Evolutionary conservation across 768 basidiomycete genomes (phyloP).

Genomic region (Russula vinacea): DNA sequence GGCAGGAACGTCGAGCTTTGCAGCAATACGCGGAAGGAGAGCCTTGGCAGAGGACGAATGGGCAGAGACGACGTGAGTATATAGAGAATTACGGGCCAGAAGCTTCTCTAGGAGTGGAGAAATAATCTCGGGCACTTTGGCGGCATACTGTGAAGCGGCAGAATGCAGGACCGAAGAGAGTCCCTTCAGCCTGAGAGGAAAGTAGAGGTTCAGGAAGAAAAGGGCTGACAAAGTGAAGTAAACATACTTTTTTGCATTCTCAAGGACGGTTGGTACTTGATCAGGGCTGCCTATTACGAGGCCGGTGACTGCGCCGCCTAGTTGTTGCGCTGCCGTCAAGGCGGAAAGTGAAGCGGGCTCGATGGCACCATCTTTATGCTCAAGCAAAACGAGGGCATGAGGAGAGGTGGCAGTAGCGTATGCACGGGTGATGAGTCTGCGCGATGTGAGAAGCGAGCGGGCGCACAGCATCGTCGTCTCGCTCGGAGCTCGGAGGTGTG

Average conservation of each 20-base stretch:
- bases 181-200: constrained; percentile 55
- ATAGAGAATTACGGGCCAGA: constrained; percentile 58
- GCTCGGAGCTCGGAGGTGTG: not conserved
- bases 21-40: constrained; percentile 88
- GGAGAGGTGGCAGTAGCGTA: constrained; percentile 63
- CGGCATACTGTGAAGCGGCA: constrained; percentile 62
- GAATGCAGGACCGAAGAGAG: constrained; percentile 67
- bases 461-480: constrained; percentile 18
- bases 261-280: constrained; percentile 61
- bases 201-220: constrained; percentile 4
- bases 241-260: constrained; percentile 75
- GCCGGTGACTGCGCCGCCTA: constrained; percentile 84
- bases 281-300: constrained; percentile 68
- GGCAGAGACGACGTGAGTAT: constrained; percentile 88
- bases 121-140: constrained; percentile 70
- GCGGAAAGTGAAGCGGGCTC: constrained; percentile 87
- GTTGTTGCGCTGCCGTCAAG: constrained; percentile 80
- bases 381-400: constrained; percentile 83
- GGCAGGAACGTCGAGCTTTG: constrained; percentile 82
- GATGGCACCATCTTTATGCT: constrained; percentile 78
- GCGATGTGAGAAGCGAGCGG: not conserved
- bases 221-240: not conserved
- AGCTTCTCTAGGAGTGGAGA: constrained; percentile 80
- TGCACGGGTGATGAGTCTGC: constrained; percentile 36
- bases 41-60: constrained; percentile 93